A percentile compares a stretch with the other conserved stretches of the same genome.
Conservation (phyloP, 164 flowering plant genomes). For the Nymphaea thermarum region DNA sequence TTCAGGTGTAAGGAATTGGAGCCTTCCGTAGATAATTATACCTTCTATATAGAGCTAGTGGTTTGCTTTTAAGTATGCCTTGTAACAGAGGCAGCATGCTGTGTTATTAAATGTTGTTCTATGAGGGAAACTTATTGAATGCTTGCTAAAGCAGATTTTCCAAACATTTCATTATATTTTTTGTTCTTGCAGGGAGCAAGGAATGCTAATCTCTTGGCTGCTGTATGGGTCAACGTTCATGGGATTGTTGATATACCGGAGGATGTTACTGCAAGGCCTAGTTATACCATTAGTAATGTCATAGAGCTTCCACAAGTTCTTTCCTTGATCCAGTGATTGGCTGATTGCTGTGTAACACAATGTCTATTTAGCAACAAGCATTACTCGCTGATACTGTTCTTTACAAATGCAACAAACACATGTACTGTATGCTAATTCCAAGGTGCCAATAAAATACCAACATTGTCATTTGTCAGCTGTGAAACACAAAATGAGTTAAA, state of each 20-base stretch:
- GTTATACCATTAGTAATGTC: background rate
- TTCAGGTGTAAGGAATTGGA: background rate
- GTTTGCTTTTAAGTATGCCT: no score
- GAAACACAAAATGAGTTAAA: no score
- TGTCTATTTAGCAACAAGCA: background rate
- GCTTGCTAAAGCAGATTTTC: no score
- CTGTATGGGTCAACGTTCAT: background rate
- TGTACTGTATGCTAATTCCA: no score
- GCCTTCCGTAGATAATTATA: no score
- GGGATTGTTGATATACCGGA: background rate
- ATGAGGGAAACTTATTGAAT: no score
- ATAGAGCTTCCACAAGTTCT: constrained; percentile 1
- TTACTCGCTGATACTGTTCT: background rate
- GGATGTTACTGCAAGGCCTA: background rate
- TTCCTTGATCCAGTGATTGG: constrained; percentile 1
- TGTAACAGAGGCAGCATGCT: no score
- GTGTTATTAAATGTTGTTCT: no score
- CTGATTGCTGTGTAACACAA: background rate
- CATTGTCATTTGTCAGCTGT: no score
- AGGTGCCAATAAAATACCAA: no score
- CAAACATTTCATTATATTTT: background rate
- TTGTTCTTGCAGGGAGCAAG: background rate
- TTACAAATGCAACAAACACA: background rate
- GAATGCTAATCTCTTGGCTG: constrained; percentile 3
- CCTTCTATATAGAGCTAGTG: no score